Evolutionary conservation across 495 filamentous ascomycete genomes (phyloP), one percentile per base, ranked within the genome.

Genomic region (Zalerion maritima): DNA sequence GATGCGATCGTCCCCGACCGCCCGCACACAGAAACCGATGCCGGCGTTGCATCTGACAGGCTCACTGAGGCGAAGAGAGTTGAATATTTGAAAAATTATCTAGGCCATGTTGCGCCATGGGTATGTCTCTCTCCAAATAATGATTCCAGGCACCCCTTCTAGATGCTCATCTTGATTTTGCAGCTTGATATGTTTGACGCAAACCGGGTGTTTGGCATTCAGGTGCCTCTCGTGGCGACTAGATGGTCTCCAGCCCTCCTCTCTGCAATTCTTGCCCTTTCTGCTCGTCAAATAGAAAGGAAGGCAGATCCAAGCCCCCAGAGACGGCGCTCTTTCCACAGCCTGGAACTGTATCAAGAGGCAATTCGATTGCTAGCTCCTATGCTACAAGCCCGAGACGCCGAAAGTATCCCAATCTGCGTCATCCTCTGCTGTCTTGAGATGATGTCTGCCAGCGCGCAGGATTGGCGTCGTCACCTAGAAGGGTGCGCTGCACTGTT

Each of bases 261-360:
- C 6, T 57, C 55, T 35, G 57, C 55, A 3, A 47, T 62, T 11
- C 52, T 60, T 12, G 58, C 58, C 7, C 50, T 59, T 12, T 60
- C 57, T 0, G 48, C 58, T 3, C 48, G 55, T 6, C 55, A 60
- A 31, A 54, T 53, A 45, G 58, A 62, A 31, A 37, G 55, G 12
- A 62, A 58, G 21, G 46, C 51, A 17, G 47, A 46, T 0, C 40
- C 42, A 6, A 42, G 52, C 18, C 50, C 46, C 4, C 52, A 40
- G n/a, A n/a, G n/a, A n/a, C n/a, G n/a, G n/a, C n/a, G n/a, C n/a
- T n/a, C n/a, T n/a, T 35, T 35, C 15, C 54, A 62, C 22, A 60
- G 57, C 22, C 40, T 62, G 1, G 58, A 60, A 35, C 35, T 62
- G 2, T 61, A 60, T 29, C 58, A 62, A 17, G 54, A 60, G 29